Base-by-base conservation (phyloP, 495 filamentous ascomycete species). In the Penicillium flavigenum region DNA sequence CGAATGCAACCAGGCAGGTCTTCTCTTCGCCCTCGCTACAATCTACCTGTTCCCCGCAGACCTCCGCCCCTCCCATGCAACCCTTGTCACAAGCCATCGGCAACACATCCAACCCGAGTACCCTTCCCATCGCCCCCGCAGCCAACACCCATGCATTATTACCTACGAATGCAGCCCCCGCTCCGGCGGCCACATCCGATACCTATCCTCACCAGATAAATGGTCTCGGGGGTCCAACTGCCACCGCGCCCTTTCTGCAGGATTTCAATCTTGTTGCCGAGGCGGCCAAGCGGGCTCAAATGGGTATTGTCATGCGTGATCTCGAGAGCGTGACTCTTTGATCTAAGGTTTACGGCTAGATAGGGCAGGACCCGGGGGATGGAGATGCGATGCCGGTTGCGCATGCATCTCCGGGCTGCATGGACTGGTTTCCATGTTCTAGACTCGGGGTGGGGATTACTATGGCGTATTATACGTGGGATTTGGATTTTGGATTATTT, bases 191-290 rank as follows among this genome's bases (percentile, higher is more conserved):
- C 7, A 46, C 65, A 14, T 24, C 60, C 20, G 63, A 68, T 8
- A 3, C 47, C 32, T 70, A 72, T 44, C 66, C 69, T 2, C 71
- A 76, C 22, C 65, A 73, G 46, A 68, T 70, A 31, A 49, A 64
- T 63, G 56, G 65, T 58, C 29, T 80, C 60, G 72, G 83, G 9
- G 73, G 70, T n/a, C 77, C 76, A 8, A 80, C 75, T 27, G 77
- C 75, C 34, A 90, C 70, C 70, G 84, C 71, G 48, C 81, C 64
- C 7, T 91, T 88, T 68, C 74, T 92, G 49, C 82, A 85, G 57
- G 88, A 96, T 71, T 90, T 90, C 68, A 92, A 81, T 50, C 80
- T 98, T 22, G 83, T 98, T 14, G 92, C 92, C n/a, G 93, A 98
- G 74, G 93, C 93, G 3, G 93, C 91, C 49, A 96, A 96, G 68